Conservation (phyloP, 768 basidiomycete species). For the Serendipita sp. region DNA sequence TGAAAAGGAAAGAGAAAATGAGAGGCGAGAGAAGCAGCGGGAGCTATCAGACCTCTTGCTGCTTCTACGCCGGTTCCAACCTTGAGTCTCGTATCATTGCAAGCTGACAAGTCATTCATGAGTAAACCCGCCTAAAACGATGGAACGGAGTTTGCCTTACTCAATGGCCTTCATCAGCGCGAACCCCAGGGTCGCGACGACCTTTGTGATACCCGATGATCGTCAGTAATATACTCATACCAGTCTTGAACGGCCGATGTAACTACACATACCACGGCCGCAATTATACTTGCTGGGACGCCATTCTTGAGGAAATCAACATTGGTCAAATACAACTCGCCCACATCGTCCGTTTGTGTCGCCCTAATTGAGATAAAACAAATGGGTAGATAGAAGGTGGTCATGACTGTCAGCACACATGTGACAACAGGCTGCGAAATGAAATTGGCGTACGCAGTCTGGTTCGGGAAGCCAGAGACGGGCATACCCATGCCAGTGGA, state of each 20-base stretch:
- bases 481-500: conserved; percentile 97
- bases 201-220: conserved; percentile 25
- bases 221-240: conserved; percentile 7
- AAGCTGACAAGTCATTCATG: background rate
- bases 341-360: conserved; percentile 88
- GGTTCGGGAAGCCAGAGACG: conserved; percentile 97
- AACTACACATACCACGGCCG: conserved; percentile 44
- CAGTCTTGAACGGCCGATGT: background rate
- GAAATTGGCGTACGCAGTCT: conserved; percentile 61
- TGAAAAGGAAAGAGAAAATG: too few species aligned
- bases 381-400: background rate
- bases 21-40: too few species aligned
- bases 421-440: background rate
- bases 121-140: too few species aligned
- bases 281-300: conserved; percentile 84
- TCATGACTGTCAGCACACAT: background rate
- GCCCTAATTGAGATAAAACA: conserved; percentile 31
- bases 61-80: background rate
- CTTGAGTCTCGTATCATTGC: background rate
- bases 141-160: conserved; percentile 25
- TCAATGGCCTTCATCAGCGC: conserved; percentile 54
- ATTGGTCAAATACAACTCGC: conserved; percentile 70
- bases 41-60: background rate
- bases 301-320: conserved; percentile 88
- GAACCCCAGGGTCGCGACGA: conserved; percentile 76